Evolutionary conservation across 2,329 filamentous ascomycete species (phyloP).

Genomic region (Teratosphaeria viscida): DNA sequence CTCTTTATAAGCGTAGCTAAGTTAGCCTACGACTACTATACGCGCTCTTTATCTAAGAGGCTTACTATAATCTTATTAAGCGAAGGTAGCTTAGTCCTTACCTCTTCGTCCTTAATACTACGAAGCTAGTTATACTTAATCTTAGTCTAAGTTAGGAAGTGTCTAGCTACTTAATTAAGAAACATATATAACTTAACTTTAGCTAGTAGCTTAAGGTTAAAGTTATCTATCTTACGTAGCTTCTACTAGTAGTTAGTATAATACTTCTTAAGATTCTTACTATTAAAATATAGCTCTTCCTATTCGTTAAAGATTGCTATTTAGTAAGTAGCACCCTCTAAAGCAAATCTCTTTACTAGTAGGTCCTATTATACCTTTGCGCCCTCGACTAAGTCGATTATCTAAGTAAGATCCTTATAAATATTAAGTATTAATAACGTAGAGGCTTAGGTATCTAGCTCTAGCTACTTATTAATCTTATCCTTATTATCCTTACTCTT

Average conservation of each 20-base stretch:
- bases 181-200: background rate
- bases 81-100: background rate
- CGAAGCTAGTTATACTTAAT: background rate
- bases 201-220: background rate
- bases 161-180: background rate
- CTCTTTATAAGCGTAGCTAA: too few species aligned
- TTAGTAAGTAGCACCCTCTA: background rate
- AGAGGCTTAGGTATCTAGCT: background rate
- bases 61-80: background rate
- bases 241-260: background rate
- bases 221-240: background rate
- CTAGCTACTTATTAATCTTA: too few species aligned
- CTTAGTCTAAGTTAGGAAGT: background rate
- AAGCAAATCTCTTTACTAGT: background rate
- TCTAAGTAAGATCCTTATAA: background rate
- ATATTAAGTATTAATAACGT: background rate
- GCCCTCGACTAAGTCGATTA: background rate
- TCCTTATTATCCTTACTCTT: too few species aligned
- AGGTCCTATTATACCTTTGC: background rate
- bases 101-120: background rate
- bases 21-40: too few species aligned
- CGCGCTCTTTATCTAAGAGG: background rate
- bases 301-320: background rate
- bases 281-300: background rate
- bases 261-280: background rate